These are phyloP conservation scores for Petrea volubilis DNA, from an alignment of 257 asterid genomes.

Conservation along the genomic window DNA sequence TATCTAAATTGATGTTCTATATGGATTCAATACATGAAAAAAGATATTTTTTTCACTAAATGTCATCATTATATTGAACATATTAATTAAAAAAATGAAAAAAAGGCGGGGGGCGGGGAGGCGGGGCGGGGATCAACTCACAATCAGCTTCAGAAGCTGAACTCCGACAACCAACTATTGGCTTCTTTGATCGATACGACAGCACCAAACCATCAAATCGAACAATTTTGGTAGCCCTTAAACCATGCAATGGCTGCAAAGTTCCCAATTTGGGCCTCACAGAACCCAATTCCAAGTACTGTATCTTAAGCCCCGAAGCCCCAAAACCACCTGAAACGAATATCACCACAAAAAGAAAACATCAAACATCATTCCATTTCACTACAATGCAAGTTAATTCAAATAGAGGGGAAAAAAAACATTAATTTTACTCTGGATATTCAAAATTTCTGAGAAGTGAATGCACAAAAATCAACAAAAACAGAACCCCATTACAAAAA, in stretches of 20 bases:
- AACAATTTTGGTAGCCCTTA: slow-evolving; percentile 27
- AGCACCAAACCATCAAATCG: slow-evolving; percentile 44
- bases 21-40: neutral
- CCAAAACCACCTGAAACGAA: slow-evolving; percentile 57
- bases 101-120: no score
- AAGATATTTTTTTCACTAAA: neutral
- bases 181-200: slow-evolving; percentile 37
- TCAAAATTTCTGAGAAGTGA: neutral
- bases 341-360: slow-evolving; percentile 4
- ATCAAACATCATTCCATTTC: neutral
- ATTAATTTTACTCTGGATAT: no score
- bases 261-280: slow-evolving; percentile 44
- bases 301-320: slow-evolving; percentile 54
- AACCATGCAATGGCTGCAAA: slow-evolving; percentile 34
- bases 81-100: no score
- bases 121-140: slow-evolving; percentile 40
- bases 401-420: neutral
- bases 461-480: neutral
- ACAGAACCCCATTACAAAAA: neutral
- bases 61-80: neutral
- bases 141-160: slow-evolving; percentile 45
- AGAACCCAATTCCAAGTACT: slow-evolving; percentile 43
- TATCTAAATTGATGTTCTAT: neutral
- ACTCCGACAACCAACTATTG: slow-evolving; percentile 37
- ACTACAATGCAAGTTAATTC: neutral